phyloP scores from a whole-genome alignment of 2,329 filamentous ascomycete species.

The Lojkania enalia region DNA sequence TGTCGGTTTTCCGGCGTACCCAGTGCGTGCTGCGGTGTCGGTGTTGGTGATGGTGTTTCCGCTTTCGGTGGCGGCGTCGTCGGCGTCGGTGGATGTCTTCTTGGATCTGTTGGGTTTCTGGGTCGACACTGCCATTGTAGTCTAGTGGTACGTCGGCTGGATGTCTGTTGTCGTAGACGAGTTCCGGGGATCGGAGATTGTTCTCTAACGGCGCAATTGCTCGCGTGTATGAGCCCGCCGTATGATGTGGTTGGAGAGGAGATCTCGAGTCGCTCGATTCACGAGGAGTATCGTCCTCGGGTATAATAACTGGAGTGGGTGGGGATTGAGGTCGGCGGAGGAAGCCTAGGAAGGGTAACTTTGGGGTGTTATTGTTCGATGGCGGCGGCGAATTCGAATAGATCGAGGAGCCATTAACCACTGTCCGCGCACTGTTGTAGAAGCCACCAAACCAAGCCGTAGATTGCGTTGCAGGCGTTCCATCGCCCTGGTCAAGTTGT shows the following conservation, averaged over 20 bases:
- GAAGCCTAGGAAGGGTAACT: constrained; percentile 38
- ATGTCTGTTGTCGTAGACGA: constrained; percentile 30
- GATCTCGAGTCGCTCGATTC: constrained; percentile 33
- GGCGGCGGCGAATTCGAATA: constrained; percentile 40
- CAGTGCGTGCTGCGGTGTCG: constrained; percentile 21
- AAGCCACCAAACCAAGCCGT: constrained; percentile 23
- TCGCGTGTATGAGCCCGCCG: constrained; percentile 40
- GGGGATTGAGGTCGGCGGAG: constrained; percentile 32
- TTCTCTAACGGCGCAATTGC: constrained; percentile 29
- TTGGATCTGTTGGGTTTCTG: constrained; percentile 55
- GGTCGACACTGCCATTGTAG: constrained; percentile 50
- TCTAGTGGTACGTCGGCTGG: constrained; percentile 36
- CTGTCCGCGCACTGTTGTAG: constrained; percentile 29
- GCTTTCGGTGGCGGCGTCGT: constrained; percentile 40
- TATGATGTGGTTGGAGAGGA: constrained; percentile 38
- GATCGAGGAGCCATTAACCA: constrained; percentile 42
- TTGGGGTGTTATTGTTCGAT: constrained; percentile 35
- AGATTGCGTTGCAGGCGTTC: constrained; percentile 22
- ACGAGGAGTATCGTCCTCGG: constrained; percentile 24
- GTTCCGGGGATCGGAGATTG: constrained; percentile 23
- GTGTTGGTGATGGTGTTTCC: constrained; percentile 27
- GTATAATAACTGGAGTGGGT: constrained; percentile 25
- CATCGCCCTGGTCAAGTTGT: constrained; percentile 29
- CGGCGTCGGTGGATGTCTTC: constrained; percentile 48
- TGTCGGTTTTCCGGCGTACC: constrained; percentile 30